A percentile compares a stretch with the other conserved stretches of the same genome.
Evolutionary conservation across 164 flowering plant species (phyloP).

Genomic region (Vitis amurensis): DNA sequence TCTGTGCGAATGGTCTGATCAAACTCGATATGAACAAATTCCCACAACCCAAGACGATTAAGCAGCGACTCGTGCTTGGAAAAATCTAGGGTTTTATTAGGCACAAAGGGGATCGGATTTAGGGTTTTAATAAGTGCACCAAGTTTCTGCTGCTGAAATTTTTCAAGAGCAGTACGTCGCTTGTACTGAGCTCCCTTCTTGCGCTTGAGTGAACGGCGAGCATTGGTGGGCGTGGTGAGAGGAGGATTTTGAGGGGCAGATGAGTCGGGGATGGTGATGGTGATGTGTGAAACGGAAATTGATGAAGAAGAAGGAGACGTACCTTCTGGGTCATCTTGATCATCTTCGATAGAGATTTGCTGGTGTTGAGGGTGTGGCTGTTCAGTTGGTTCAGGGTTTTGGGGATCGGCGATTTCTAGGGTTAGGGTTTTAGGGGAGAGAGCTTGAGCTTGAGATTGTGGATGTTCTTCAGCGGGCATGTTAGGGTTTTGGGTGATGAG

Average conservation of each 20-base stretch:
- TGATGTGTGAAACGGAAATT: slow-evolving; percentile 4
- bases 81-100: slow-evolving; percentile 58
- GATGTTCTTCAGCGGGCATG: not conserved
- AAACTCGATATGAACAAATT: slow-evolving; percentile 68
- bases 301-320: slow-evolving; percentile 18
- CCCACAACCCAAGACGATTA: slow-evolving; percentile 74
- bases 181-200: slow-evolving; percentile 24
- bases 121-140: slow-evolving; percentile 27
- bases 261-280: slow-evolving; percentile 1
- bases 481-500: not conserved
- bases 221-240: slow-evolving; percentile 4
- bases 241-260: slow-evolving; percentile 12
- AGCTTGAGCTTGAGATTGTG: slow-evolving; percentile 1
- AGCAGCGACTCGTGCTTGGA: slow-evolving; percentile 52
- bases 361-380: not conserved
- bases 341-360: not conserved
- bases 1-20: slow-evolving; percentile 54
- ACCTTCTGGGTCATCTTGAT: slow-evolving; percentile 24
- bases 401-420: slow-evolving; percentile 19
- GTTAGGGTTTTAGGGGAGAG: slow-evolving; percentile 24
- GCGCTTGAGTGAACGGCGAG: slow-evolving; percentile 34
- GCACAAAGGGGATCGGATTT: slow-evolving; percentile 60
- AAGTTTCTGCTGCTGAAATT: slow-evolving; percentile 31
- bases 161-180: slow-evolving; percentile 32
- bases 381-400: not conserved